phyloP scores from a whole-genome alignment of 2,329 filamentous ascomycete genomes.

The Pseudocercospora musae region DNA sequence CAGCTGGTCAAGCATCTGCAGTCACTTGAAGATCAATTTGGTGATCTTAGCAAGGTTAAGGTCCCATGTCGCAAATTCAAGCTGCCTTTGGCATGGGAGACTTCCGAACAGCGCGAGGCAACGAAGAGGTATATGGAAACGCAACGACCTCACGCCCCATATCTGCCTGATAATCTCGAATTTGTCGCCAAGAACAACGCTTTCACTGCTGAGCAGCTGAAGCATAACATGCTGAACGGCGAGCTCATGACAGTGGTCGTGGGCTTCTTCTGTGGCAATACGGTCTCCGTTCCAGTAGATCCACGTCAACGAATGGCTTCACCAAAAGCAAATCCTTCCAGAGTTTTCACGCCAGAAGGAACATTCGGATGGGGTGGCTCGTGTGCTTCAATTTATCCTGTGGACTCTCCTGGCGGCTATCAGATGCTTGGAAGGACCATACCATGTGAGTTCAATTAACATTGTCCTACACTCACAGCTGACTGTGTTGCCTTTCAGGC shows the following conservation, averaged over 20 bases:
- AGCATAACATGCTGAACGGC: constrained; percentile 51
- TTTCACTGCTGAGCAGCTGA: constrained; percentile 48
- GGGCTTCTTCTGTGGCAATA: constrained; percentile 56
- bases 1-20: constrained; percentile 40
- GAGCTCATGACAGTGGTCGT: constrained; percentile 53
- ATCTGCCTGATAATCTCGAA: constrained; percentile 60
- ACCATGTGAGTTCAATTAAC: constrained; percentile 3
- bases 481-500: constrained; percentile 47
- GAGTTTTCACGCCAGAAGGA: constrained; percentile 56
- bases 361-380: constrained; percentile 56
- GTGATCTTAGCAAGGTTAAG: constrained; percentile 41
- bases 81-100: constrained; percentile 44
- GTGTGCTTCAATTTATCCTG: constrained; percentile 55
- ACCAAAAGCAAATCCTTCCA: constrained; percentile 56
- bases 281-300: constrained; percentile 52
- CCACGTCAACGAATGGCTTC: constrained; percentile 53
- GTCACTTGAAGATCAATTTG: constrained; percentile 41
- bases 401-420: constrained; percentile 57
- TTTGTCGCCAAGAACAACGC: constrained; percentile 58
- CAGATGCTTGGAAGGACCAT: constrained; percentile 46
- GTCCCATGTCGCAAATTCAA: constrained; percentile 44
- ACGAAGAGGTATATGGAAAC: constrained; percentile 60
- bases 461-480: constrained; percentile 19
- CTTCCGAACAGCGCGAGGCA: constrained; percentile 48
- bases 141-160: constrained; percentile 59